Conservation (phyloP, 352 stramenopile genomes). For the Thraustochytrium striatum region DNA sequence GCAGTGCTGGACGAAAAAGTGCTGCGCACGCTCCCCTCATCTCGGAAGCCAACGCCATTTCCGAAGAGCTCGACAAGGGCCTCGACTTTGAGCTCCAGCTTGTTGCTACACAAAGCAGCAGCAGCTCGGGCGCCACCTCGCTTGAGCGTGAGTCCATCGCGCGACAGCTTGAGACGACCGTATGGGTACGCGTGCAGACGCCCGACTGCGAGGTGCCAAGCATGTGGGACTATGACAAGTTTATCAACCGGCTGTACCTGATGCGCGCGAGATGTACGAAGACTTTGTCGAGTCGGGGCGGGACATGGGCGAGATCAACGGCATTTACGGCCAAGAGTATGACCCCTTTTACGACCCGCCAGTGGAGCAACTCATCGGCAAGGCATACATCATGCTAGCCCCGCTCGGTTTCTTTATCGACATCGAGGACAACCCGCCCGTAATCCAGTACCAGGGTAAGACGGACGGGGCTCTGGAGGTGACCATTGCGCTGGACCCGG, state of each 20-base stretch:
- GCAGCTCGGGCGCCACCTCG: not conserved
- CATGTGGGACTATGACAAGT: slow-evolving; percentile 72
- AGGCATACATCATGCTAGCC: slow-evolving; percentile 64
- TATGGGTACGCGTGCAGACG: slow-evolving; percentile 72
- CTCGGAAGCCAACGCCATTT: slow-evolving; percentile 76
- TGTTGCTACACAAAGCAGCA: slow-evolving; percentile 58
- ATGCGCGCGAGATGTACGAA: slow-evolving; percentile 82
- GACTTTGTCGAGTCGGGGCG: slow-evolving; percentile 71
- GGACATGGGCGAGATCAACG: slow-evolving; percentile 51
- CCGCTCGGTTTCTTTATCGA: slow-evolving; percentile 61
- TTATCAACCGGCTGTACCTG: slow-evolving; percentile 68
- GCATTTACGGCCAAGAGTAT: slow-evolving; percentile 54
- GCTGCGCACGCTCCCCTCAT: slow-evolving; percentile 70
- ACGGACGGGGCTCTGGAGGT: slow-evolving; percentile 47
- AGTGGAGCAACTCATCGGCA: slow-evolving; percentile 67
- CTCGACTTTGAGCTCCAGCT: slow-evolving; percentile 68
- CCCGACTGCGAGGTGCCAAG: slow-evolving; percentile 68
- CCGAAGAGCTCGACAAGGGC: slow-evolving; percentile 68
- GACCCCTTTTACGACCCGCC: slow-evolving; percentile 74
- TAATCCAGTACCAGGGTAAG: slow-evolving; percentile 53
- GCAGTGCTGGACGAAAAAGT: slow-evolving; percentile 72
- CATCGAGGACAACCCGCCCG: slow-evolving; percentile 51
- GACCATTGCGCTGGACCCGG: slow-evolving; percentile 15
- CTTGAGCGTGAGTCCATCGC: slow-evolving; percentile 58
- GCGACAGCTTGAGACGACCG: slow-evolving; percentile 59